Base-by-base conservation (phyloP, 2,329 filamentous ascomycete genomes). In the Botrytis fragariae region DNA sequence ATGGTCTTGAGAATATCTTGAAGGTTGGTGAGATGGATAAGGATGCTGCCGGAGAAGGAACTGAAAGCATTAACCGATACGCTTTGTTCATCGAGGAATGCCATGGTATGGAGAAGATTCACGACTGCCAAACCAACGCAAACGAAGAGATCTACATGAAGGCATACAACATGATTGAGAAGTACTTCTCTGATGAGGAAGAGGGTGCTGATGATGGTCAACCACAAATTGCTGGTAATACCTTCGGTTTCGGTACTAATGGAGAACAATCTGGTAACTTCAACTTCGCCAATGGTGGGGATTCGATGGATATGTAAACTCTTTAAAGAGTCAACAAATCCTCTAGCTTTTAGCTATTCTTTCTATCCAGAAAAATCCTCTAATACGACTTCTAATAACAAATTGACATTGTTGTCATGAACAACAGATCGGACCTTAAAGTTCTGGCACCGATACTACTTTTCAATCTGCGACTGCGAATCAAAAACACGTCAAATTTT, bases 111-210 rank as follows among this genome's bases (percentile, higher is more conserved):
- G 96, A 98, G 87, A 98, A 98, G 91, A 98, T 99, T 79, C 96
- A 99, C 85, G 95, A 98, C 80, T 98, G 96, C 89, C 96, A 99
- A 87, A 98, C 97, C 87, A 99, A 99, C 81, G 95, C 95, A 86
- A 99, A 99, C 85, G 96, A 99, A 86, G 96, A 99, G 85, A 99
- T 99, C 79, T 99, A 99, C 88, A 98, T 99, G 95, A 99, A 99
- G 90, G 96, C 96, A 0, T 99, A 98, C 89, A 98, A 97, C 89
- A 99, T 99, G 84, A 99, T 99, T 78, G 96, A 99, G 88, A 98
- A 98, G 87, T 99, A 99, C 89, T 99, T 99, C 87, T 98, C 95
- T 0, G 96, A 99, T 81, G 96, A 99, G 78, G 96, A 98, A 72
- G 96, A 97, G 82, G 89, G 85, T 64, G 87, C 84, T 76, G 94